Percentiles rank a stretch among this genome's conserved stretches.
Evolutionary conservation across 2,329 filamentous ascomycete species (phyloP).

Genomic region (Ascochyta fabae): DNA sequence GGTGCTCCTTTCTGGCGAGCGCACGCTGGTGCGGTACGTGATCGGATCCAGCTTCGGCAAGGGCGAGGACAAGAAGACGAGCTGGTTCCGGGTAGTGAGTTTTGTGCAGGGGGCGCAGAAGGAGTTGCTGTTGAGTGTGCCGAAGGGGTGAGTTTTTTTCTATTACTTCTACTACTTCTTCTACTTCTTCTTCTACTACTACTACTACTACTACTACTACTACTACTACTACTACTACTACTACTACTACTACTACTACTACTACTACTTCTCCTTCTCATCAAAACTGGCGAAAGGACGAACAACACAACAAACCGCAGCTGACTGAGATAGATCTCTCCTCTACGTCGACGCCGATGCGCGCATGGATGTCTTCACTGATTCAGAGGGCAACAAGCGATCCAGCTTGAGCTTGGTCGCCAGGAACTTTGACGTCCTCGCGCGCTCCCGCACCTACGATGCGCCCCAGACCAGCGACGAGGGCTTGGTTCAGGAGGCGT

Average conservation of each 20-base stretch:
- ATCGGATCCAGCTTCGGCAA: slow-evolving; percentile 73
- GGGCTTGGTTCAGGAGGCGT: slow-evolving; percentile 42
- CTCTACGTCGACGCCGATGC: slow-evolving; percentile 87
- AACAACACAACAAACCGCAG: neutral
- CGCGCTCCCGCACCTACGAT: slow-evolving; percentile 33
- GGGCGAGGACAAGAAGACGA: slow-evolving; percentile 75
- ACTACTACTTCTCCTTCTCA: too few relatives aligned
- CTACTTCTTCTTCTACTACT: too few relatives aligned
- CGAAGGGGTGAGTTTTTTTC: slow-evolving; percentile 76
- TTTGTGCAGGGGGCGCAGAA: slow-evolving; percentile 75
- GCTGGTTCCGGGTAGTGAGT: slow-evolving; percentile 82
- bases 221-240: too few relatives aligned
- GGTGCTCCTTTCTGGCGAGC: slow-evolving; percentile 74
- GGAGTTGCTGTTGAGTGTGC: slow-evolving; percentile 74
- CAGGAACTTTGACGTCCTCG: slow-evolving; percentile 52
- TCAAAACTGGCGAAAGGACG: too few relatives aligned
- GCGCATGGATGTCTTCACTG: slow-evolving; percentile 66
- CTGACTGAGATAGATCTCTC: slow-evolving; percentile 64
- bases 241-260: too few relatives aligned
- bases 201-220: too few relatives aligned
- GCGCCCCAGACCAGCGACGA: slow-evolving; percentile 38
- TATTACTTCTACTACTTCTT: neutral
- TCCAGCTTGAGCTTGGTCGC: slow-evolving; percentile 74
- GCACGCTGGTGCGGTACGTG: slow-evolving; percentile 77
- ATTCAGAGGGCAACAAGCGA: slow-evolving; percentile 71